Percentiles rank a stretch among this genome's conserved stretches.
These are phyloP conservation scores for Geotrichum macrosporum DNA, from an alignment of 1,139 yeast genomes.

Conservation along the genomic window DNA sequence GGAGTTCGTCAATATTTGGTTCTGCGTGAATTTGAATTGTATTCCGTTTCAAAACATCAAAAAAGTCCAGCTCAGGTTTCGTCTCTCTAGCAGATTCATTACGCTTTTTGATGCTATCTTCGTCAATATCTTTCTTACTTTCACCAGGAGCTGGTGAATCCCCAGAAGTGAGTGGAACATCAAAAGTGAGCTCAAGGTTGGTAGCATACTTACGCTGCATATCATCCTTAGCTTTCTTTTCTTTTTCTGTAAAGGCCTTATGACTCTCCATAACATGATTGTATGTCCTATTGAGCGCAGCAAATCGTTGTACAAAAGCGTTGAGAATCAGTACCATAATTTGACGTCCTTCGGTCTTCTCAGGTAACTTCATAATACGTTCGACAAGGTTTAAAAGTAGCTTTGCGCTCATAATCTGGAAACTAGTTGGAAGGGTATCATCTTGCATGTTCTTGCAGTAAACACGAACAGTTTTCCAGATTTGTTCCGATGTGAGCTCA, in stretches of 20 bases:
- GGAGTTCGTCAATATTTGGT: constrained; percentile 58
- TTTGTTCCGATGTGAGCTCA: constrained; percentile 76
- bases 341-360: constrained; percentile 80
- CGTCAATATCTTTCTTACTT: constrained; percentile 20
- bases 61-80: constrained; percentile 42
- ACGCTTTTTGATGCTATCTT: constrained; percentile 18
- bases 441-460: constrained; percentile 82
- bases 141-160: constrained; percentile 4
- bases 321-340: constrained; percentile 62
- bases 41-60: constrained; percentile 45
- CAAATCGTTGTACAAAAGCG: constrained; percentile 81
- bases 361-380: constrained; percentile 76
- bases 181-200: constrained; percentile 18
- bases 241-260: constrained; percentile 25
- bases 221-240: constrained; percentile 22
- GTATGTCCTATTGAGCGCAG: constrained; percentile 67
- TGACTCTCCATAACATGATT: constrained; percentile 64
- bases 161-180: constrained; percentile 9
- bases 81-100: constrained; percentile 21
- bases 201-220: constrained; percentile 19
- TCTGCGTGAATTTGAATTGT: constrained; percentile 48
- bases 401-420: constrained; percentile 96
- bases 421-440: constrained; percentile 77
- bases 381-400: constrained; percentile 82
- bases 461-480: constrained; percentile 81